Base-by-base conservation (phyloP, 2,329 filamentous ascomycete genomes). In the Chrysoporthe cubensis region DNA sequence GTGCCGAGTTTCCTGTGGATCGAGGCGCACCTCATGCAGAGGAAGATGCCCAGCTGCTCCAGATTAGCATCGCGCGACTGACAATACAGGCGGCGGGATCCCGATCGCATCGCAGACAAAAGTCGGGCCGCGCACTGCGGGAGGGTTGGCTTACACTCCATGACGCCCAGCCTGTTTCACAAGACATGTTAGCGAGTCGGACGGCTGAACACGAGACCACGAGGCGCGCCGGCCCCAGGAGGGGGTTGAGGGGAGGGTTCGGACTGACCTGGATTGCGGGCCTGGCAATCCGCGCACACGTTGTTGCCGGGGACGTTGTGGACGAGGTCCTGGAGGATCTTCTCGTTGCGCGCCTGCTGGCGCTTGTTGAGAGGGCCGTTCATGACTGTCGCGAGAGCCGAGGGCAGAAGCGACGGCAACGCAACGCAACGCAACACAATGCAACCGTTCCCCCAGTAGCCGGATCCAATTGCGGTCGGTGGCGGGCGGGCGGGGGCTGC, bases 341-440 rank as follows among this genome's bases (percentile, higher is more conserved):
- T 93, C 84, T 99, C 96, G 80, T 99, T 97, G 81, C 96, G 94
- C 84, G 92, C 93, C 86, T 97, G 95, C 83, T 97, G 93, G 81
- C 96, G 93, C 87, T 98, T 99, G 85, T 90, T 97, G n/a, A 70
- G 59, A 43, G 62, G 59, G 37, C 59, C 58, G 42, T 62, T 66
- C 67, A 69, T 69, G 16, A 34, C 44, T 32, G 37, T 65, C 4
- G 37, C 34, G 37, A 34, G 21, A 9, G 34, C 48, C n/a, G n/a
- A 63, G 18, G n/a, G 7, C 6, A 42, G 18, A 52, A 43, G 48
- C 48, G 21, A 44, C 37, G 62, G 34, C 37, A 32, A 63, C 13
- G 48, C 44, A 63, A 40, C 40, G 50, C 50, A 34, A 34, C 50
- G 13, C 50, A 54, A 54, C 50, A 54, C 50, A 32, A 34, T 32